Base-by-base conservation (phyloP, 1,284 basidiomycete species). In the Leccinum pachyderme region DNA sequence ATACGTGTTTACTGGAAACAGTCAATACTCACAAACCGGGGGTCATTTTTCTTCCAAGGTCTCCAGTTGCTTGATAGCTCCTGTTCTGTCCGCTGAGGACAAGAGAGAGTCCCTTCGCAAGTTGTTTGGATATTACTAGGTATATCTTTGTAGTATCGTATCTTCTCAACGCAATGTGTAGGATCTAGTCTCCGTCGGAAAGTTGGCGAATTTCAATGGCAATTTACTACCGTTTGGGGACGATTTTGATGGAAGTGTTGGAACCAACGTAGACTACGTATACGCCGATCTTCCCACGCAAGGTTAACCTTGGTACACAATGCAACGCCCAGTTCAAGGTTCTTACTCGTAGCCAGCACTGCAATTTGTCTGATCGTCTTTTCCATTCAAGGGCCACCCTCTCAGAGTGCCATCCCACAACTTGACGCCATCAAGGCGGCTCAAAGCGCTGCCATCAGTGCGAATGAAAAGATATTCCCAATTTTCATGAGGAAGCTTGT, bases 381-480 rank as follows among this genome's bases (percentile, higher is more conserved):
- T 45, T 52, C n/a, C 2, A 13, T 24, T 24, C 39, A 63, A 54
- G 63, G 41, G 4, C 3, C 2, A 18, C 22, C 51, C 13, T 45
- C 59, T 31, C 51, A 46, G 28, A 28, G 22, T 22, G 12, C 41
- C 7, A 52, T 8, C 13, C 3, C 37, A 13, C 49, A 56, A 33
- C 1, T 47, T 7, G 63, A 56, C 24, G 56, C 55, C 43, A 62
- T 65, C 54, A 68, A 56, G 47, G 35, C 54, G 31, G 57, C 59
- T 2, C 55, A 61, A 15, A 59, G 15, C 31, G 55, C 47, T 3
- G 70, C 66, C 32, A 56, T 69, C 9, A 54, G 7, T 31, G 54
- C 64, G 4, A 69, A 69, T 8, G 71, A 72, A 44, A 71, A 48
- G 49, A 61, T 66, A 48, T 69, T 69, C 24, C 68, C 71, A 0